phyloP scores from a whole-genome alignment of 2,329 filamentous ascomycete species.

The Fusarium odoratissimum region DNA sequence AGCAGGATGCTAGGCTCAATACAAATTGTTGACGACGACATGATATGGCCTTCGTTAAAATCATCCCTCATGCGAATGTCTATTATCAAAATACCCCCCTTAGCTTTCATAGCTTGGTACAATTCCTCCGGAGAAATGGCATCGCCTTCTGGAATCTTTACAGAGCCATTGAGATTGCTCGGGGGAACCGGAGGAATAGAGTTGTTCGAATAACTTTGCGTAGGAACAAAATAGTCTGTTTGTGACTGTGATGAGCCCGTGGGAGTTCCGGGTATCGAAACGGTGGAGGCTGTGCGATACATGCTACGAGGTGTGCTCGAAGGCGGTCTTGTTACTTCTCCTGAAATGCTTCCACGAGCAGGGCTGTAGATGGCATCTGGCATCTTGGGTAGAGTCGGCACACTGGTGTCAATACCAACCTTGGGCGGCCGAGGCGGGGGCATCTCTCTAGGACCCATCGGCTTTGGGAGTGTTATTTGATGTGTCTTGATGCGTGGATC shows the following conservation, averaged over 20 bases:
- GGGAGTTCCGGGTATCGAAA: constrained; percentile 50
- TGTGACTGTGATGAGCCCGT: constrained; percentile 45
- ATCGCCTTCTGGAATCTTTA: constrained; percentile 66
- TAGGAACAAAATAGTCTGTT: constrained; percentile 49
- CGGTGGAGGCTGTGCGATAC: constrained; percentile 68
- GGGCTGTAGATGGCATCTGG: constrained; percentile 83
- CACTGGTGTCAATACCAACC: constrained; percentile 62
- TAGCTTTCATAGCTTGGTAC: constrained; percentile 72
- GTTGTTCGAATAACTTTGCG: constrained; percentile 44
- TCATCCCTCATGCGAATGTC: constrained; percentile 84
- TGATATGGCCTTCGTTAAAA: constrained; percentile 91
- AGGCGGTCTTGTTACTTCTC: constrained; percentile 72
- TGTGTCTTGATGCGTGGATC: constrained; percentile 66
- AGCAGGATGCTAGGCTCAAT: constrained; percentile 83
- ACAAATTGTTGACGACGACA: constrained; percentile 85
- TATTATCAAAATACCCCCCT: constrained; percentile 77
- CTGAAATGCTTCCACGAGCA: constrained; percentile 76
- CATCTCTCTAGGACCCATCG: constrained; percentile 65
- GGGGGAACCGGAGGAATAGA: constrained; percentile 50
- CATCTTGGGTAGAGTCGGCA: constrained; percentile 72
- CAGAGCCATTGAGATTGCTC: constrained; percentile 54
- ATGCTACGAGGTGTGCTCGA: constrained; percentile 73
- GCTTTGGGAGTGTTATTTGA: constrained; percentile 54
- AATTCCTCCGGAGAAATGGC: constrained; percentile 76
- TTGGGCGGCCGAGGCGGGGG: constrained; percentile 58